phyloP scores from a whole-genome alignment of 2,329 filamentous ascomycete genomes.

The Epichloe festucae region DNA sequence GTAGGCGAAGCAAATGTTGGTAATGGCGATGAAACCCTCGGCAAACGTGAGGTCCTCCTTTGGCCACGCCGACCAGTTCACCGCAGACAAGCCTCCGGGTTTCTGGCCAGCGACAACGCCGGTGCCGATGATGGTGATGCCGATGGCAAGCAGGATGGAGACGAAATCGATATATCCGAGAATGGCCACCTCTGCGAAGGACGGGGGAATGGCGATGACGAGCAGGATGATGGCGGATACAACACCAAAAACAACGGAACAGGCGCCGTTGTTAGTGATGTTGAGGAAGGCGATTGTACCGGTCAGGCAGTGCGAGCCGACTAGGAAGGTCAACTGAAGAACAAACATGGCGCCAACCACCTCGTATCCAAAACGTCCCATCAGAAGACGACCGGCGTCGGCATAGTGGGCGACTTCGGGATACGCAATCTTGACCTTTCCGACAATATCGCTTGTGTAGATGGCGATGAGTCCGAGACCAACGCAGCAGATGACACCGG shows the following conservation, averaged over 20 bases:
- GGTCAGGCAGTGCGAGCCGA: conserved; percentile 58
- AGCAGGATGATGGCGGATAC: conserved; percentile 34
- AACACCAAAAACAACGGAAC: conserved; percentile 32
- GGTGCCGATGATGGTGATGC: conserved; percentile 54
- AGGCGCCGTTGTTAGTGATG: conserved; percentile 41
- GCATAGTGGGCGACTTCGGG: conserved; percentile 53
- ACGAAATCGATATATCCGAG: conserved; percentile 43
- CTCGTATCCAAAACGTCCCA: conserved; percentile 47
- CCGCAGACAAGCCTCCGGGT: conserved; percentile 18
- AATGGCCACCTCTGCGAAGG: conserved; percentile 35
- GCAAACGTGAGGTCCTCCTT: conserved; percentile 32
- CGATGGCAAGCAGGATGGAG: conserved; percentile 50
- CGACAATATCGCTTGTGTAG: conserved; percentile 34
- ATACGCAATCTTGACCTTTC: conserved; percentile 33
- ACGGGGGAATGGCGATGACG: conserved; percentile 33
- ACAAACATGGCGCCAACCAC: conserved; percentile 48
- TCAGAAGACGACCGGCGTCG: conserved; percentile 51
- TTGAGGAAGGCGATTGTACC: conserved; percentile 57
- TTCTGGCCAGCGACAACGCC: conserved; percentile 29
- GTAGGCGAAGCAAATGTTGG: conserved; percentile 62
- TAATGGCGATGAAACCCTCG: conserved; percentile 46
- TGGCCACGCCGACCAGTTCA: conserved; percentile 33
- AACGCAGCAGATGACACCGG: conserved; percentile 30
- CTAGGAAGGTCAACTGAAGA: conserved; percentile 54
- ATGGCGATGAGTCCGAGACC: conserved; percentile 32